Conservation (phyloP, 108 stramenopile species). For the Skeletonema marinoi region DNA sequence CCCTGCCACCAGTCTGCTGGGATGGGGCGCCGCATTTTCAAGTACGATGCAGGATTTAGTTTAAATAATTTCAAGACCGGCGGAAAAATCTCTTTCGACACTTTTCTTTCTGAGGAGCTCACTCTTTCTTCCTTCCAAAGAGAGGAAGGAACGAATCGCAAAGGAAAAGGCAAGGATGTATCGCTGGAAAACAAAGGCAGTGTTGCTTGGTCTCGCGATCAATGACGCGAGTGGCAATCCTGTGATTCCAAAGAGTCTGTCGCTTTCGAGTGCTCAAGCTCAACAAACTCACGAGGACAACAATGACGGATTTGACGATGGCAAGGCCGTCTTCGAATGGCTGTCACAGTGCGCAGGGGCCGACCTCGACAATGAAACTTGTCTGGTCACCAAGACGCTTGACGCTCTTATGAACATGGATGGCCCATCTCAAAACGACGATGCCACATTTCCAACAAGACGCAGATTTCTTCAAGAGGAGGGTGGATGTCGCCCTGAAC, state of each 20-base stretch:
- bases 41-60: too few relatives aligned
- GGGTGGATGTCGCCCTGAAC: background rate
- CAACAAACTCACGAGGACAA: background rate
- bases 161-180: background rate
- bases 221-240: slow-evolving; percentile 2
- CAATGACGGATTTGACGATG: slow-evolving; percentile 5
- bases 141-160: background rate
- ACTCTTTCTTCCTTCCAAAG: too few relatives aligned
- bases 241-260: background rate
- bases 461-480: background rate
- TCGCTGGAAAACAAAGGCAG: slow-evolving; percentile 1
- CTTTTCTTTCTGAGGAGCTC: too few relatives aligned
- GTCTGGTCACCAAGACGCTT: slow-evolving; percentile 17
- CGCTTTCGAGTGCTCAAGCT: background rate
- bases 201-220: slow-evolving; percentile 6
- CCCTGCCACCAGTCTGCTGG: too few relatives aligned
- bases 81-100: too few relatives aligned
- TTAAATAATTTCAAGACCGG: too few relatives aligned
- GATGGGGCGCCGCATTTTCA: too few relatives aligned
- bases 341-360: slow-evolving; percentile 15
- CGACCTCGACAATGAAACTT: slow-evolving; percentile 22
- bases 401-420: slow-evolving; percentile 11
- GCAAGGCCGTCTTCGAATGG: slow-evolving; percentile 12
- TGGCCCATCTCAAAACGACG: background rate
- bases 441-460: background rate